Percentiles rank a stretch among this genome's conserved stretches.
Conservation (phyloP, 1,139 yeast genomes). For the Lodderomyces oxycetoniae region DNA sequence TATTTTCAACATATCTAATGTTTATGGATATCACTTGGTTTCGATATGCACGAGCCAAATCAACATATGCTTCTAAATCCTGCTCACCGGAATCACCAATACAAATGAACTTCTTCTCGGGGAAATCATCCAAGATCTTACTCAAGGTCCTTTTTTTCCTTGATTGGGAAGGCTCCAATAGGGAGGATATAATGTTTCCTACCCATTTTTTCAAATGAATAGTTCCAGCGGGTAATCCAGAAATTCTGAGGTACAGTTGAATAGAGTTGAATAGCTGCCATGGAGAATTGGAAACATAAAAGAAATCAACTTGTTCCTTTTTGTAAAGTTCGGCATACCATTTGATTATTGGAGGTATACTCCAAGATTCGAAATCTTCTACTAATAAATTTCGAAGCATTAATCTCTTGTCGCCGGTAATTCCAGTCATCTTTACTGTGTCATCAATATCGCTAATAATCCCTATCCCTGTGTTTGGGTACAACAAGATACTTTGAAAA, state of each 20-base stretch:
- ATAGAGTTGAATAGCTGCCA: constrained; percentile 78
- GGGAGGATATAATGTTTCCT: constrained; percentile 72
- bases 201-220: constrained; percentile 82
- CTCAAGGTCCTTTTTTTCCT: constrained; percentile 66
- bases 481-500: constrained; percentile 40
- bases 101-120: constrained; percentile 68
- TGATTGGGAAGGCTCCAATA: constrained; percentile 83
- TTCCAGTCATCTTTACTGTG: constrained; percentile 86
- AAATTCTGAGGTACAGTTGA: constrained; percentile 50
- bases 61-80: constrained; percentile 87
- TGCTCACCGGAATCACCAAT: constrained; percentile 96
- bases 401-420: constrained; percentile 79
- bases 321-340: constrained; percentile 55
- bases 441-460: constrained; percentile 93
- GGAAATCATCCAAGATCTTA: constrained; percentile 69
- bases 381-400: constrained; percentile 73
- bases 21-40: constrained; percentile 66
- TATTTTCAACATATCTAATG: constrained; percentile 71
- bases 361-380: constrained; percentile 59
- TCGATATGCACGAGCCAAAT: constrained; percentile 60
- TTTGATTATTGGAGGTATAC: constrained; percentile 64
- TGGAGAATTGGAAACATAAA: constrained; percentile 94
- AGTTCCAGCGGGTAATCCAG: constrained; percentile 67
- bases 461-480: constrained; percentile 53
- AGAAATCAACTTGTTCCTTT: constrained; percentile 51